These are phyloP conservation scores for Iris pallida DNA, from an alignment of 116 monocot genomes.

Conservation along the genomic window DNA sequence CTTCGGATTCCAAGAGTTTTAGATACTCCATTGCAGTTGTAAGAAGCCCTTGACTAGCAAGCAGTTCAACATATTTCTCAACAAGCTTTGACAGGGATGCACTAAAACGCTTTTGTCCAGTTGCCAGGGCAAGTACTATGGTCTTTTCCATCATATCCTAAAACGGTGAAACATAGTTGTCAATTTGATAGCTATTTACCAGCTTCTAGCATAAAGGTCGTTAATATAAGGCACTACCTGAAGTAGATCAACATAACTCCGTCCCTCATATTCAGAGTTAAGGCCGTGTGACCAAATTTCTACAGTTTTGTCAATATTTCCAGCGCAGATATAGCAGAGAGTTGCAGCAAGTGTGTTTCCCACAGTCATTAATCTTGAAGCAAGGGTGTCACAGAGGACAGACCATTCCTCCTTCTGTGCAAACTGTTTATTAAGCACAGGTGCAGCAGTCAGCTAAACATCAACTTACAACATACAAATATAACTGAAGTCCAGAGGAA, in stretches of 20 bases:
- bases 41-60: conserved; percentile 92
- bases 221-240: conserved; percentile 42
- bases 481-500: too few relatives aligned
- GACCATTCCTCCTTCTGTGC: conserved; percentile 87
- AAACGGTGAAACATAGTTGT: background rate
- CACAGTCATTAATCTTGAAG: conserved; percentile 56
- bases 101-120: conserved; percentile 74
- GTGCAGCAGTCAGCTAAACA: too few relatives aligned
- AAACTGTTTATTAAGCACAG: conserved; percentile 35
- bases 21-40: conserved; percentile 85
- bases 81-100: conserved; percentile 80
- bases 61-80: conserved; percentile 84
- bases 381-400: conserved; percentile 75
- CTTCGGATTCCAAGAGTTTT: conserved; percentile 69
- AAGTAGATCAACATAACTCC: conserved; percentile 75
- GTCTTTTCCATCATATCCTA: conserved; percentile 98
- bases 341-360: conserved; percentile 85
- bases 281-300: conserved; percentile 88
- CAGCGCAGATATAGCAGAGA: conserved; percentile 93
- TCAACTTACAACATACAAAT: too few relatives aligned
- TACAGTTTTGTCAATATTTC: conserved; percentile 88
- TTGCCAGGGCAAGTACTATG: conserved; percentile 74
- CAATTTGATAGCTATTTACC: background rate
- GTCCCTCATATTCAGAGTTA: conserved; percentile 52
- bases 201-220: background rate